Evolutionary conservation across 2,329 filamentous ascomycete species (phyloP).

Genomic region (Boeremia lycopersici): DNA sequence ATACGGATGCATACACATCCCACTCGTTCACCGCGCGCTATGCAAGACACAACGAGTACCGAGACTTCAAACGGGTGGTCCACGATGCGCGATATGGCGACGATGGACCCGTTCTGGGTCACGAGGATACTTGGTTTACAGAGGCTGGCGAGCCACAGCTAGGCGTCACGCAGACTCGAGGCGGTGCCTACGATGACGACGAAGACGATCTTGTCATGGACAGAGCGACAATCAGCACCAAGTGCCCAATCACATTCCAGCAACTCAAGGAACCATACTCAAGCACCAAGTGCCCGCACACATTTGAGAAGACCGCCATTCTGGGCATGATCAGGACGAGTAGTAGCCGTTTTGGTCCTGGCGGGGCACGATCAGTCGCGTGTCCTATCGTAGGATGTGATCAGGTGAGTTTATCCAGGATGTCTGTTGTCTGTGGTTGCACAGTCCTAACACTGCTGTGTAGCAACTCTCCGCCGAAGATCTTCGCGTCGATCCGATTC

Average conservation of each 20-base stretch:
- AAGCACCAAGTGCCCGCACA: slow-evolving; percentile 71
- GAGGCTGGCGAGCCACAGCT: slow-evolving; percentile 53
- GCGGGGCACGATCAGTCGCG: slow-evolving; percentile 49
- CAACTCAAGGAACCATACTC: slow-evolving; percentile 70
- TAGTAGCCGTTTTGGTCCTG: slow-evolving; percentile 17
- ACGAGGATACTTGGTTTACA: slow-evolving; percentile 68
- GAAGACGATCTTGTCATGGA: slow-evolving; percentile 74
- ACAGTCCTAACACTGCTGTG: background rate
- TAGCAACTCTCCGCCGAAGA: slow-evolving; percentile 42
- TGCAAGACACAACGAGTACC: slow-evolving; percentile 64
- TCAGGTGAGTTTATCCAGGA: slow-evolving; percentile 42
- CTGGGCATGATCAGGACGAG: slow-evolving; percentile 56
- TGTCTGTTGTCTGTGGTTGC: background rate
- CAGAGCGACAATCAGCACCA: slow-evolving; percentile 67
- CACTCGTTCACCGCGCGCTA: slow-evolving; percentile 55
- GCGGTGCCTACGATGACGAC: slow-evolving; percentile 55
- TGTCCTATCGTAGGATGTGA: slow-evolving; percentile 72
- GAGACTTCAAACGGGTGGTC: slow-evolving; percentile 64
- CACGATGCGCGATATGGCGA: slow-evolving; percentile 66
- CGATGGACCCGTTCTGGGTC: slow-evolving; percentile 59
- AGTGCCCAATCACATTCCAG: slow-evolving; percentile 71
- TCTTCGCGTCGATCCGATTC: slow-evolving; percentile 37
- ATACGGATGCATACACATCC: slow-evolving; percentile 53
- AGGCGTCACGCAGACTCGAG: slow-evolving; percentile 46
- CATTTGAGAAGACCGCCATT: slow-evolving; percentile 71